Conservation (phyloP, 352 stramenopile genomes). For the Globisporangium carolinianum region DNA sequence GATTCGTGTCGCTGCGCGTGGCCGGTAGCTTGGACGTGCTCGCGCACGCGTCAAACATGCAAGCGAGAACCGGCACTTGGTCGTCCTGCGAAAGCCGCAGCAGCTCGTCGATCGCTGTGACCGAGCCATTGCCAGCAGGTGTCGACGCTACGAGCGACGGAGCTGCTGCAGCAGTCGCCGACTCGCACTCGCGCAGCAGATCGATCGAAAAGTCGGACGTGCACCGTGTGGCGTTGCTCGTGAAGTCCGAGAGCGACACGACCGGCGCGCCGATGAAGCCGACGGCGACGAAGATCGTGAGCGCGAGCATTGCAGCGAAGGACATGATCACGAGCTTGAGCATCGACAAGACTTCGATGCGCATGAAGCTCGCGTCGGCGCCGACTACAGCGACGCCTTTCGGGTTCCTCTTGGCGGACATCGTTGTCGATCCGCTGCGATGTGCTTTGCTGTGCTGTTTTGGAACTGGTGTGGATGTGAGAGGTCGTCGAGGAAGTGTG, state of each 20-base stretch:
- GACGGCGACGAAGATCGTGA: conserved; percentile 39
- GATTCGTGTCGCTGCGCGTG: conserved; percentile 18
- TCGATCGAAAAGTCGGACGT: conserved; percentile 41
- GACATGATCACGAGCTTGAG: conserved; percentile 37
- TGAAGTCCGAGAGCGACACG: conserved; percentile 41
- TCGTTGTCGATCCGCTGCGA: background rate
- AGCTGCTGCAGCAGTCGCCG: background rate
- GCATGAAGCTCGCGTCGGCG: conserved; percentile 49
- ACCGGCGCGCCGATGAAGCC: conserved; percentile 31
- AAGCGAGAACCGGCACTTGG: conserved; percentile 27
- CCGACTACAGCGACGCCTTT: conserved; percentile 1
- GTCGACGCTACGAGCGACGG: background rate
- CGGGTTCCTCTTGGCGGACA: background rate
- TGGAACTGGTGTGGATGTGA: no score
- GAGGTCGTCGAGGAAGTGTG: no score
- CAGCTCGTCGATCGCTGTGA: conserved; percentile 32
- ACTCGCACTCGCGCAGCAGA: conserved; percentile 27
- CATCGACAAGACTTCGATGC: conserved; percentile 54
- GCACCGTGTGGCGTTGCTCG: conserved; percentile 39
- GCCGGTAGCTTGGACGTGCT: conserved; percentile 27
- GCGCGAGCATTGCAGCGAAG: conserved; percentile 16
- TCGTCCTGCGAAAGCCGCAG: conserved; percentile 24
- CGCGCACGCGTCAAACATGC: conserved; percentile 49
- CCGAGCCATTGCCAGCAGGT: conserved; percentile 13
- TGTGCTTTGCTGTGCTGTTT: no score